phyloP scores from a whole-genome alignment of 495 filamentous ascomycete species.

The Penicillium herquei region DNA sequence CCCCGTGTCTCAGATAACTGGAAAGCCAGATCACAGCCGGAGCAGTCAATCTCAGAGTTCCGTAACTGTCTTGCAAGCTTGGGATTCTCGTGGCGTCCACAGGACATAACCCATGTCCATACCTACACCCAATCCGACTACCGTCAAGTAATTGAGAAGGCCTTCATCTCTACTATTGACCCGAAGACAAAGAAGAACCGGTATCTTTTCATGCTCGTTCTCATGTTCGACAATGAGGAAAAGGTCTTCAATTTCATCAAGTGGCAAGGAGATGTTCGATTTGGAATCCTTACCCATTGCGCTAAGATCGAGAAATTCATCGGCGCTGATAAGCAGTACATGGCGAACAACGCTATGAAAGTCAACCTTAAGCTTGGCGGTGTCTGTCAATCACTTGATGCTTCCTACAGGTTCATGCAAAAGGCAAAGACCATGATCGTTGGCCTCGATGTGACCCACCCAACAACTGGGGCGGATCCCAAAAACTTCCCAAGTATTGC shows the following conservation, averaged over 20 bases:
- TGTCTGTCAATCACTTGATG: conserved; percentile 60
- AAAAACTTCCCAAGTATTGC: conserved; percentile 65
- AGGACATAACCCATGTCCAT: too few species aligned
- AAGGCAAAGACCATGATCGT: conserved; percentile 71
- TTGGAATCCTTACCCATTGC: conserved; percentile 62
- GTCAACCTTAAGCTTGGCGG: conserved; percentile 82
- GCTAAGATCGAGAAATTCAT: conserved; percentile 34
- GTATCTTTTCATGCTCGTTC: conserved; percentile 46
- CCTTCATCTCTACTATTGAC: not conserved
- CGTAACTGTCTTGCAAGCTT: too few species aligned
- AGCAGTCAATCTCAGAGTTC: too few species aligned
- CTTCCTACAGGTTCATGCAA: conserved; percentile 49
- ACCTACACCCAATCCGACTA: not conserved
- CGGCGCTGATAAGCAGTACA: conserved; percentile 46
- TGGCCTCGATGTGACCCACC: conserved; percentile 85
- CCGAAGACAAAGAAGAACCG: not conserved
- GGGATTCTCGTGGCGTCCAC: too few species aligned
- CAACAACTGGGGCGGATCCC: conserved; percentile 64
- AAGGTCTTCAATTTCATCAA: conserved; percentile 65
- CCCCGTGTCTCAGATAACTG: too few species aligned
- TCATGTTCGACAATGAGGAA: conserved; percentile 48
- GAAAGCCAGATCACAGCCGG: too few species aligned
- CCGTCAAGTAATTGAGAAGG: not conserved
- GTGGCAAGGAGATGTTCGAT: conserved; percentile 54
- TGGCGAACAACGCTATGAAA: conserved; percentile 72